Conservation (phyloP, 2,329 filamentous ascomycete species). For the Penicillium sp. region DNA sequence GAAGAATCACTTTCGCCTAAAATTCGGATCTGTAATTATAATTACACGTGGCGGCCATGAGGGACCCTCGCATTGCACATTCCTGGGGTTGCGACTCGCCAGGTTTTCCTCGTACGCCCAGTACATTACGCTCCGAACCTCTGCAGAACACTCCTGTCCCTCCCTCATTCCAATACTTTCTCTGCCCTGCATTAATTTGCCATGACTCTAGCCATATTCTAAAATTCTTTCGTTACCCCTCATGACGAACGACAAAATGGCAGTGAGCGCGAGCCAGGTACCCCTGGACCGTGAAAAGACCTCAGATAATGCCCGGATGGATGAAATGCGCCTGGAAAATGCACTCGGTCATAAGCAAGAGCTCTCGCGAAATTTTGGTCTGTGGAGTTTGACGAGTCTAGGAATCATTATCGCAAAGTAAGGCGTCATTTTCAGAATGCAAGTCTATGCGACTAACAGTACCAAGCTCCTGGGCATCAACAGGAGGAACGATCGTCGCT, state of each 20-base stretch:
- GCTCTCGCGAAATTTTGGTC: constrained; percentile 58
- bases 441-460: neutral
- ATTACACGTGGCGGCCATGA: constrained; percentile 29
- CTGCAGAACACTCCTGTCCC: constrained; percentile 3
- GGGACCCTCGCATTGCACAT: constrained; percentile 24
- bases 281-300: constrained; percentile 5
- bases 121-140: constrained; percentile 1
- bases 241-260: constrained; percentile 11
- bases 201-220: neutral
- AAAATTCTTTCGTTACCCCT: neutral
- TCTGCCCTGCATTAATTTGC: neutral
- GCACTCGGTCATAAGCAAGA: constrained; percentile 59
- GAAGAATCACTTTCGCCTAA: constrained; percentile 4
- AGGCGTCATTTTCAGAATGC: neutral
- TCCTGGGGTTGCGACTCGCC: constrained; percentile 9
- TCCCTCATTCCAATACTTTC: neutral
- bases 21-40: neutral
- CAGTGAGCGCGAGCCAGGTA: neutral
- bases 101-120: constrained; percentile 8
- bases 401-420: constrained; percentile 54
- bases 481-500: constrained; percentile 58
- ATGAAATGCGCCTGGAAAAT: constrained; percentile 28
- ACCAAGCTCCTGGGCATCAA: constrained; percentile 59
- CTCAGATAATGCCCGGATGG: constrained; percentile 14
- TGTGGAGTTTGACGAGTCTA: constrained; percentile 57